Evolutionary conservation across 2,329 filamentous ascomycete species (phyloP).

Genomic region (Aspergillus calidoustus): DNA sequence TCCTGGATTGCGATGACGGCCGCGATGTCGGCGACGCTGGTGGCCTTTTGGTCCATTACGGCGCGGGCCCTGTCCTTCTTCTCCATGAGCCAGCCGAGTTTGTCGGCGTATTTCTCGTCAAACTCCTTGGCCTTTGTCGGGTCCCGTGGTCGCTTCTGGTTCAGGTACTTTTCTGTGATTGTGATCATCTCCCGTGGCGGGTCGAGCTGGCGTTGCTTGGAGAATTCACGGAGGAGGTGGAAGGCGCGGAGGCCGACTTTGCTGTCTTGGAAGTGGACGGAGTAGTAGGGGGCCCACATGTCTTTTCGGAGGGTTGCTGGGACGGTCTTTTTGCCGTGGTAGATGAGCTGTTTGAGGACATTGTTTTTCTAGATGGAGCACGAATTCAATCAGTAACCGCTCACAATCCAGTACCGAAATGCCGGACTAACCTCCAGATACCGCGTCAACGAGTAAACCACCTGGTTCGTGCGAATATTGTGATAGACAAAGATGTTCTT

Average conservation of each 20-base stretch:
- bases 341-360: slow-evolving; percentile 62
- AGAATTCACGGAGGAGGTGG: slow-evolving; percentile 64
- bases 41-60: slow-evolving; percentile 69
- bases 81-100: slow-evolving; percentile 49
- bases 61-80: slow-evolving; percentile 56
- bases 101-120: slow-evolving; percentile 45
- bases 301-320: slow-evolving; percentile 64
- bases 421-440: slow-evolving; percentile 55
- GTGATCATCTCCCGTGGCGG: slow-evolving; percentile 52
- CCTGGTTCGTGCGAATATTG: slow-evolving; percentile 66
- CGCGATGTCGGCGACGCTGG: slow-evolving; percentile 63
- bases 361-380: slow-evolving; percentile 51
- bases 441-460: slow-evolving; percentile 65
- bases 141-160: slow-evolving; percentile 44
- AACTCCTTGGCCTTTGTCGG: slow-evolving; percentile 46
- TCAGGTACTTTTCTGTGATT: slow-evolving; percentile 49
- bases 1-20: slow-evolving; percentile 59
- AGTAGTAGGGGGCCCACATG: slow-evolving; percentile 65
- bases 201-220: slow-evolving; percentile 60
- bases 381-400: background rate
- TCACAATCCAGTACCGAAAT: background rate
- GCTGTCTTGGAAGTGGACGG: slow-evolving; percentile 58
- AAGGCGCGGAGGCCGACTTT: slow-evolving; percentile 59
- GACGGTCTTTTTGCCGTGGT: slow-evolving; percentile 67
- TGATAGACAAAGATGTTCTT: slow-evolving; percentile 67